Conservation (phyloP, 139 green algal genomes). For the Ettlia oleoabundans region DNA sequence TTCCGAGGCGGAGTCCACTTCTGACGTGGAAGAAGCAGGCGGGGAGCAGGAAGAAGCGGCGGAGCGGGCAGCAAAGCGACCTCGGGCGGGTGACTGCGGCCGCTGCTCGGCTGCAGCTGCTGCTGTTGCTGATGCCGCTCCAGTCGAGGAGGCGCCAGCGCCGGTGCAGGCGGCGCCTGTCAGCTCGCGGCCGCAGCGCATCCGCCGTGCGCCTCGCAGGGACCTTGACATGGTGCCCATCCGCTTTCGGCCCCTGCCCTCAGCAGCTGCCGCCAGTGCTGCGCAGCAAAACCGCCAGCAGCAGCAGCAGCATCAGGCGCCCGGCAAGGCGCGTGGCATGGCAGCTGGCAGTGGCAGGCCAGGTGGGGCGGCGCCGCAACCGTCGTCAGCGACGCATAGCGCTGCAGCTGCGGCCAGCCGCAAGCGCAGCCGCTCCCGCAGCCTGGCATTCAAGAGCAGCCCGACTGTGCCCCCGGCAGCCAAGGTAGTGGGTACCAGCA, state of each 20-base stretch:
- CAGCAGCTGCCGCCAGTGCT: no score
- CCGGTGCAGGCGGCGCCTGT: not conserved
- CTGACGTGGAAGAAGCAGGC: not conserved
- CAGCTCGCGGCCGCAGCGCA: slow-evolving; percentile 28
- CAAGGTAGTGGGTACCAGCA: slow-evolving; percentile 11
- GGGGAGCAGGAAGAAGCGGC: not conserved
- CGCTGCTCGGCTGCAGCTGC: not conserved
- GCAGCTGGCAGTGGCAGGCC: not conserved
- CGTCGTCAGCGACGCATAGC: not conserved
- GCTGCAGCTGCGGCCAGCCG: slow-evolving; percentile 10
- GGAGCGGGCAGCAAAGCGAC: not conserved
- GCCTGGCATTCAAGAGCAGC: not conserved
- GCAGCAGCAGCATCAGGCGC: not conserved
- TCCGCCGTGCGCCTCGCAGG: not conserved
- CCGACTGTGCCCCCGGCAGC: not conserved
- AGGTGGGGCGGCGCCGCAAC: not conserved
- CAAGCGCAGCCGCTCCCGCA: slow-evolving; percentile 13
- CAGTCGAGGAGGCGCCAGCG: not conserved
- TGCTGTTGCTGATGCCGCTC: not conserved
- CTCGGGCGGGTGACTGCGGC: not conserved
- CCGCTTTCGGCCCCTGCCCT: not conserved
- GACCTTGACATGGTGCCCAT: slow-evolving; percentile 22
- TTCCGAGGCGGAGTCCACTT: not conserved
- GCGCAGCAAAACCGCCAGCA: no score
- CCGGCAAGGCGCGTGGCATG: not conserved